These are phyloP conservation scores for Thuja plicata DNA, from an alignment of 83 land plant species.

Conservation along the genomic window DNA sequence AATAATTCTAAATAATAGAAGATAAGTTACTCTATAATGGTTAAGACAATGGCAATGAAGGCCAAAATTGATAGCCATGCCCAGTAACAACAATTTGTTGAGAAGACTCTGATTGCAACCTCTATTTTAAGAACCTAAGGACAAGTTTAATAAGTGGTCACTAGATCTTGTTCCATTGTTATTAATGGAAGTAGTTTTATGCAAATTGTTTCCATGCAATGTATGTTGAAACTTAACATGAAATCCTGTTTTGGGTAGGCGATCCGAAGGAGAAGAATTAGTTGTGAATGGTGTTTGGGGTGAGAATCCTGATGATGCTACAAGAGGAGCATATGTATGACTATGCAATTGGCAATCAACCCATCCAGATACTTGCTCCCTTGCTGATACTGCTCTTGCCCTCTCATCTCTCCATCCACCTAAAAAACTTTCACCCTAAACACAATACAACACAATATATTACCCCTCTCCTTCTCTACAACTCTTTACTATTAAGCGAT, in stretches of 20 bases:
- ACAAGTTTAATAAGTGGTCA: slow-evolving; percentile 1
- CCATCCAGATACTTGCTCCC: background rate
- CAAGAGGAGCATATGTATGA: background rate
- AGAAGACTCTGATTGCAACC: too few relatives aligned
- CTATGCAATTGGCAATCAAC: background rate
- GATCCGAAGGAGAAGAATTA: background rate
- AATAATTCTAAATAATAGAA: too few relatives aligned
- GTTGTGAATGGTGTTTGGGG: background rate
- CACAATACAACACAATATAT: background rate
- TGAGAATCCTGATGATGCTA: slow-evolving; percentile 20
- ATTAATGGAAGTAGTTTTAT: background rate
- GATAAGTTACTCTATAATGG: too few relatives aligned
- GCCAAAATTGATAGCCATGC: background rate
- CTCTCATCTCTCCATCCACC: background rate
- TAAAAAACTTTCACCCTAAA: background rate
- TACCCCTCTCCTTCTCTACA: too few relatives aligned
- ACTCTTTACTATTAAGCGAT: too few relatives aligned
- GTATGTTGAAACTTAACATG: background rate
- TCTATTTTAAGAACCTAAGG: background rate
- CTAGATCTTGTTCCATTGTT: background rate
- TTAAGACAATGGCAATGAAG: background rate
- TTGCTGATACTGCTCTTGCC: background rate
- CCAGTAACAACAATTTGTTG: background rate
- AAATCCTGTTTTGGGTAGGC: background rate
- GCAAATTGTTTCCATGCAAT: background rate